Conservation (phyloP, 306 rosid genomes). For the Hippophae rhamnoides region DNA sequence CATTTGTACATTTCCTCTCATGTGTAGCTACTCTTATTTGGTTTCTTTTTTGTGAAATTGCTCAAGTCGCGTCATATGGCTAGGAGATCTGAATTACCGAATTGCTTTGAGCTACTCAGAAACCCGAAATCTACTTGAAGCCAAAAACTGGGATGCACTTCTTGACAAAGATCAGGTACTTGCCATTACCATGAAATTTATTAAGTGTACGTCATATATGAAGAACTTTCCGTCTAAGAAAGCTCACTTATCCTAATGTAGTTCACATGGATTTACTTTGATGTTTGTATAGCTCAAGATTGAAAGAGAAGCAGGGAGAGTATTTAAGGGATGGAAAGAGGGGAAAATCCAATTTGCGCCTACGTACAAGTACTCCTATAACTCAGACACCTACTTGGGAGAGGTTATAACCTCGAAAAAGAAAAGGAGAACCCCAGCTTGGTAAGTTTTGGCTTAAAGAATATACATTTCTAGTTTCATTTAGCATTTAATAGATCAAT, state of each 20-base stretch:
- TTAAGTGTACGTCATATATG: neutral
- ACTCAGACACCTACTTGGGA: conserved; percentile 73
- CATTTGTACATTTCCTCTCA: too few relatives aligned
- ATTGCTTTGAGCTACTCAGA: conserved; percentile 69
- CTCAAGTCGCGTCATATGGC: conserved; percentile 81
- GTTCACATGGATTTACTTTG: neutral
- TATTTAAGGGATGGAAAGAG: conserved; percentile 81
- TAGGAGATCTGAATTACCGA: conserved; percentile 95
- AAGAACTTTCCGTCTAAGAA: too few relatives aligned
- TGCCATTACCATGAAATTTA: conserved; percentile 1
- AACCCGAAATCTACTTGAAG: conserved; percentile 55
- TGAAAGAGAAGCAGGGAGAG: conserved; percentile 91
- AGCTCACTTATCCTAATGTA: neutral
- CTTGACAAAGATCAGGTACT: conserved; percentile 84
- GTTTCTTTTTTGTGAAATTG: conserved; percentile 12
- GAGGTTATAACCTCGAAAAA: conserved; percentile 56
- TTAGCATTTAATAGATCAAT: neutral
- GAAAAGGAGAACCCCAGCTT: conserved; percentile 94
- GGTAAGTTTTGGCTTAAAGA: conserved; percentile 39
- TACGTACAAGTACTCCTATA: conserved; percentile 80
- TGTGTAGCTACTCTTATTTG: neutral
- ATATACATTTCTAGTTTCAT: neutral
- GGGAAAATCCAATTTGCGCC: conserved; percentile 88
- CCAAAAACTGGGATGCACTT: conserved; percentile 67
- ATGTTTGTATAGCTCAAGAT: conserved; percentile 51